A percentile compares a stretch with the other conserved stretches of the same genome.
phyloP scores from a whole-genome alignment of 192 early-diverging fungal species.

The Ambispora gerdemannii region DNA sequence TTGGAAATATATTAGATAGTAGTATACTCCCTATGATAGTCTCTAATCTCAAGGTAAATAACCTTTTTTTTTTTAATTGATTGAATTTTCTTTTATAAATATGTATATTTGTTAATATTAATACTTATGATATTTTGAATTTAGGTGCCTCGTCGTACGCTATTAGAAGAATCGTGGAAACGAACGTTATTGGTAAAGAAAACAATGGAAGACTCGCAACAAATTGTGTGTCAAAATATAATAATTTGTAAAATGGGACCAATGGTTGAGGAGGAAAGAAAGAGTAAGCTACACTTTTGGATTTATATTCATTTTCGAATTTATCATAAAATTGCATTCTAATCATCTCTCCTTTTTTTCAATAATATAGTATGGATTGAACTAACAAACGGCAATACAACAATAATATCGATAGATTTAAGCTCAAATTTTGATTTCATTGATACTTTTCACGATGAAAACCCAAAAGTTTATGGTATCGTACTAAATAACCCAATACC shows the following conservation, averaged over 20 bases:
- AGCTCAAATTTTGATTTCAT: background rate
- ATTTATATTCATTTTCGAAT: background rate
- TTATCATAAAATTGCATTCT: constrained; percentile 28
- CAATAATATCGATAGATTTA: background rate
- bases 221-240: too few relatives aligned
- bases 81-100: too few relatives aligned
- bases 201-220: constrained; percentile 43
- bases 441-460: background rate
- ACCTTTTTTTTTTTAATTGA: background rate
- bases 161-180: constrained; percentile 47
- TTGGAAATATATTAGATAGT: constrained; percentile 50
- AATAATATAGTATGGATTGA: background rate
- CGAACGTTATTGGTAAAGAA: constrained; percentile 39
- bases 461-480: background rate
- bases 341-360: constrained; percentile 22
- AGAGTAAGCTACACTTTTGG: too few relatives aligned
- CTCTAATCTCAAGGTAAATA: background rate
- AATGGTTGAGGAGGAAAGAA: background rate
- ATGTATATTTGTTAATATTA: too few relatives aligned
- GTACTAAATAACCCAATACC: constrained; percentile 10
- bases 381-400: background rate
- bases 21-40: constrained; percentile 9
- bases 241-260: constrained; percentile 49
- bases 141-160: background rate
- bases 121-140: background rate